phyloP scores from a whole-genome alignment of 1,139 yeast genomes.

The Blastobotrys proliferans region DNA sequence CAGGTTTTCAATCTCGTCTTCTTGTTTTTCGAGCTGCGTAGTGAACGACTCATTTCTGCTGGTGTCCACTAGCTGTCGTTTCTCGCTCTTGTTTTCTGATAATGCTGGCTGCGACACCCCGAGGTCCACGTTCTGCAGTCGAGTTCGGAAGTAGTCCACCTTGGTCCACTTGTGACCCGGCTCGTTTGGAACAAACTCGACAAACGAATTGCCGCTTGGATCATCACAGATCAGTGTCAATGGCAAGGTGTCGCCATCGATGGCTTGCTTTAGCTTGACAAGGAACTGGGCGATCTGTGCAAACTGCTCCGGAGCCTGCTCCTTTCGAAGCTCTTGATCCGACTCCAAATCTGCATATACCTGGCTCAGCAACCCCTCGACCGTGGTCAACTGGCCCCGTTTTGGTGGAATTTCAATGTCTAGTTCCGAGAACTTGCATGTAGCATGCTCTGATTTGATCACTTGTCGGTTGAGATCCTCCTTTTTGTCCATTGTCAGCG shows the following conservation, averaged over 20 bases:
- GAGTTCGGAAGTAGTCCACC: constrained; percentile 76
- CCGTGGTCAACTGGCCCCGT: constrained; percentile 86
- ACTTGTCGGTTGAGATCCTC: constrained; percentile 85
- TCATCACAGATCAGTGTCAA: constrained; percentile 80
- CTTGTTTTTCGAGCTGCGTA: constrained; percentile 34
- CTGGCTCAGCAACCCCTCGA: constrained; percentile 82
- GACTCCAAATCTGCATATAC: constrained; percentile 76
- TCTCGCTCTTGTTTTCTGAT: constrained; percentile 22
- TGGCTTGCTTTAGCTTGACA: constrained; percentile 50
- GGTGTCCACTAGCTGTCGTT: constrained; percentile 6
- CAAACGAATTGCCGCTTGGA: constrained; percentile 98
- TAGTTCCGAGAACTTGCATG: constrained; percentile 76
- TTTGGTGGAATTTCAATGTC: constrained; percentile 95
- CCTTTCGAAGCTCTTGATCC: constrained; percentile 78
- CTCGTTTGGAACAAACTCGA: constrained; percentile 85
- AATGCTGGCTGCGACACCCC: constrained; percentile 50
- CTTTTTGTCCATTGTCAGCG: constrained; percentile 63
- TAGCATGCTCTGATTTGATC: constrained; percentile 83
- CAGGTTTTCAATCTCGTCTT: constrained; percentile 61
- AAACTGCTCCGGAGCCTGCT: constrained; percentile 67
- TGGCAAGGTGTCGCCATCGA: constrained; percentile 70
- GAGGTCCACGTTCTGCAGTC: constrained; percentile 80
- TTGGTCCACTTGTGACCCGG: constrained; percentile 89
- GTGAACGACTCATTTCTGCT: constrained; percentile 25
- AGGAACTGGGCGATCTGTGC: constrained; percentile 72